phyloP scores from a whole-genome alignment of 768 basidiomycete species.

The Neoboletus subvelutipes region DNA sequence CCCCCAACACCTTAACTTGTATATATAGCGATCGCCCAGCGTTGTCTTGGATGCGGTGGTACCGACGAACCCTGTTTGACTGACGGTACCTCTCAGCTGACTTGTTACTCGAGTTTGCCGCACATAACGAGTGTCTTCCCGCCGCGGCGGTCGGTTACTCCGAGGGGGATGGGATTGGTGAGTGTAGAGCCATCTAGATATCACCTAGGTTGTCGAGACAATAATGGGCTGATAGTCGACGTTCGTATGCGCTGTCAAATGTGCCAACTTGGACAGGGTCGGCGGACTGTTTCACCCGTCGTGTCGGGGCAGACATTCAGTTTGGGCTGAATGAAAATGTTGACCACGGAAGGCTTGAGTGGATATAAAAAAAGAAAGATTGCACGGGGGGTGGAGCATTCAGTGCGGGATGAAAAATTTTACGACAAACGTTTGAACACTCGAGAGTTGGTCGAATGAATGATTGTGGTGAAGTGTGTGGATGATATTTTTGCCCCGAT shows the following conservation, averaged over 20 bases:
- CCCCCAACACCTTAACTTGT: not conserved
- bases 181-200: not conserved
- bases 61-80: not conserved
- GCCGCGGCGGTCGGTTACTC: not conserved
- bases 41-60: not conserved
- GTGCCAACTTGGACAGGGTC: not conserved
- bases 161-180: not conserved
- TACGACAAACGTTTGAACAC: not conserved
- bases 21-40: not conserved
- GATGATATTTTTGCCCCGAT: not conserved
- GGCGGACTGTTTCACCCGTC: not conserved
- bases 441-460: not conserved
- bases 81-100: not conserved
- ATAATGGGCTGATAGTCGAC: no score
- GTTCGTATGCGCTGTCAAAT: not conserved
- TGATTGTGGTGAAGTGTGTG: not conserved
- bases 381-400: not conserved
- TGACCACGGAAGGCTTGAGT: not conserved
- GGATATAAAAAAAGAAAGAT: not conserved
- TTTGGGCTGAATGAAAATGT: not conserved
- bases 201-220: no score
- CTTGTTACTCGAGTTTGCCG: not conserved
- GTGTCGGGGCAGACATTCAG: not conserved
- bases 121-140: no score
- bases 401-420: not conserved